Evolutionary conservation across 208 protist genomes (phyloP).

Genomic region (Leishmania gerbilli): DNA sequence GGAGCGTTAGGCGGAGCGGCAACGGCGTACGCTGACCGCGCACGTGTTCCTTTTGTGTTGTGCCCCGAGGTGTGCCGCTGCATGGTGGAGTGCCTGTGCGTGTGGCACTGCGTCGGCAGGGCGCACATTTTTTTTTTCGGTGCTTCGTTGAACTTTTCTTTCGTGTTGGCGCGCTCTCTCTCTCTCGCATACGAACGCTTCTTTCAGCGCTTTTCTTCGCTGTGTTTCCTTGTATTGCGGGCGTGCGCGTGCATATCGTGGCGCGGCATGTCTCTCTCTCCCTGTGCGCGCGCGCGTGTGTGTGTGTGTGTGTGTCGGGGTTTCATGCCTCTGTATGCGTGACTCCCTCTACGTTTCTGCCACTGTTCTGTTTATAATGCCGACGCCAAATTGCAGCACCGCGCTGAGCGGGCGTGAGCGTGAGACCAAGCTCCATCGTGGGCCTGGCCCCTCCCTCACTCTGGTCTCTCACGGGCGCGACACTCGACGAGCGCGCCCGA

Average conservation of each 20-base stretch:
- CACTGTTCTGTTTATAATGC: neutral
- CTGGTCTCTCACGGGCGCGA: neutral
- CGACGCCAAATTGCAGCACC: neutral
- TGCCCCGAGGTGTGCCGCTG: neutral
- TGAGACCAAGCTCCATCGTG: neutral
- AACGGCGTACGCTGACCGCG: neutral
- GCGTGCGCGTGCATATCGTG: neutral
- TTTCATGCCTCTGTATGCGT: neutral
- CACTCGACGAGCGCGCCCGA: neutral
- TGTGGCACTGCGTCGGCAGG: neutral
- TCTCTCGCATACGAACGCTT: neutral
- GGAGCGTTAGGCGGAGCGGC: conserved; percentile 26
- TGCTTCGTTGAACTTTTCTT: neutral
- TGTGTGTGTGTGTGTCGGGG: neutral
- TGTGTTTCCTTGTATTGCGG: neutral
- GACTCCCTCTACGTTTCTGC: neutral
- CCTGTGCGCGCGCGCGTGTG: neutral
- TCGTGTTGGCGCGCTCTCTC: neutral
- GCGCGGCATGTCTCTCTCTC: neutral
- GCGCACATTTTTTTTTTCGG: neutral
- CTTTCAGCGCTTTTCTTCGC: neutral
- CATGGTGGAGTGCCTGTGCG: neutral
- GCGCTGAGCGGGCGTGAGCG: neutral
- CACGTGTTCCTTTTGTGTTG: neutral
- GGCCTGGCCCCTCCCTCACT: neutral